Evolutionary conservation across 768 basidiomycete genomes (phyloP).

Genomic region (Leccinum variicolor): DNA sequence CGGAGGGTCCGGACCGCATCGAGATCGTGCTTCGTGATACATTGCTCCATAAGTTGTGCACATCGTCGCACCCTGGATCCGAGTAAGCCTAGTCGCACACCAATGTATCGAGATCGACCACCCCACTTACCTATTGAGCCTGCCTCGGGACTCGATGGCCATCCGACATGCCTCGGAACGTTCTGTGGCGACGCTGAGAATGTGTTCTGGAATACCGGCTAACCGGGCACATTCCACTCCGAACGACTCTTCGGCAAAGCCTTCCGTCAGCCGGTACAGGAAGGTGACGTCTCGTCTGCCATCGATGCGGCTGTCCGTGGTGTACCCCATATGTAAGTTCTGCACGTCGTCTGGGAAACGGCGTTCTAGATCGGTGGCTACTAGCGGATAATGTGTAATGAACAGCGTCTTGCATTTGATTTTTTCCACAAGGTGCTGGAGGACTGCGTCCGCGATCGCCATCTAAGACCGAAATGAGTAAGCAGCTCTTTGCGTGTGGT

Average conservation of each 20-base stretch:
- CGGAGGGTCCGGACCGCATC: conserved; percentile 22
- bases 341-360: conserved; percentile 58
- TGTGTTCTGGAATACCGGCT: conserved; percentile 71
- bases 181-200: conserved; percentile 60
- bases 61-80: conserved; percentile 32
- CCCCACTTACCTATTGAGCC: conserved; percentile 45
- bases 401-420: conserved; percentile 77
- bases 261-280: conserved; percentile 70
- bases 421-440: conserved; percentile 62
- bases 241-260: conserved; percentile 81
- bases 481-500: background rate
- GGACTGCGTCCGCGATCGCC: conserved; percentile 81
- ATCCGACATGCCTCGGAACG: conserved; percentile 54
- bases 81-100: background rate
- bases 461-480: conserved; percentile 43
- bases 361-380: conserved; percentile 65
- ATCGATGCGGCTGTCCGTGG: conserved; percentile 62
- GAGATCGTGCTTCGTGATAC: conserved; percentile 19
- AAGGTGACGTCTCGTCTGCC: conserved; percentile 83
- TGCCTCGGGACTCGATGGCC: conserved; percentile 47
- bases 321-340: conserved; percentile 88
- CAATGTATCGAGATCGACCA: background rate
- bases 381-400: conserved; percentile 91
- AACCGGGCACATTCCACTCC: conserved; percentile 91
- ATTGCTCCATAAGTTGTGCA: conserved; percentile 25